A percentile compares a stretch with the other conserved stretches of the same genome.
Conservation (phyloP, 371 early-diverging fungal genomes). For the Nematocida displodere region DNA sequence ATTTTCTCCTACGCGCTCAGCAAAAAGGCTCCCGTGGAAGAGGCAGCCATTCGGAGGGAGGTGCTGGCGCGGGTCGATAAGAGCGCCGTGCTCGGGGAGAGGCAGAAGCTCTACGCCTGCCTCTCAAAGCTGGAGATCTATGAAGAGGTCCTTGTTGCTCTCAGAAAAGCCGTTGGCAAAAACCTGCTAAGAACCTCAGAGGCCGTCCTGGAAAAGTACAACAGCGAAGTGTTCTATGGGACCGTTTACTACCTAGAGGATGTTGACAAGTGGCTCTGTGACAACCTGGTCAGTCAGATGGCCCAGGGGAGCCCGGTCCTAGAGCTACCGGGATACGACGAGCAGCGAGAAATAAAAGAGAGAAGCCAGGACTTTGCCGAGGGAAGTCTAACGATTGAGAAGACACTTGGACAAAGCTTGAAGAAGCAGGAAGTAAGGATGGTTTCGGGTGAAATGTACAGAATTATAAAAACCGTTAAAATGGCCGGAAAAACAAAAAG, state of each 20-base stretch:
- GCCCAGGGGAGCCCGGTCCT: background rate
- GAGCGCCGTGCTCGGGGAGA: background rate
- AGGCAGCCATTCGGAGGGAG: background rate
- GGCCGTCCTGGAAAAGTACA: slow-evolving; percentile 2
- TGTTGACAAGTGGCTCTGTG: slow-evolving; percentile 32
- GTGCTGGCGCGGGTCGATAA: background rate
- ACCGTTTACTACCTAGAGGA: slow-evolving; percentile 43
- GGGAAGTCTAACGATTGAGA: background rate
- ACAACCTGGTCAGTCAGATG: slow-evolving; percentile 29
- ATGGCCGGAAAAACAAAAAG: slow-evolving; percentile 18
- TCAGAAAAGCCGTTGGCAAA: background rate
- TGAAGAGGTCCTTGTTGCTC: slow-evolving; percentile 14
- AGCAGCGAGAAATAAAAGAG: background rate
- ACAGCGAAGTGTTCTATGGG: slow-evolving; percentile 39
- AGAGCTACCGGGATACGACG: background rate
- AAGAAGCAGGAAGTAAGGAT: background rate
- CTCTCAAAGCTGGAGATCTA: slow-evolving; percentile 36
- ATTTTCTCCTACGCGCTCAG: slow-evolving; percentile 7
- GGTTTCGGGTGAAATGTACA: slow-evolving; percentile 8
- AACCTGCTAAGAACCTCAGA: background rate
- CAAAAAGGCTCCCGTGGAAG: background rate
- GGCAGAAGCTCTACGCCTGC: background rate
- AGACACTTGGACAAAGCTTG: background rate
- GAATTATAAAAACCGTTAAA: background rate
- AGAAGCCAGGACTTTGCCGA: background rate